Percentiles rank a stretch among this genome's conserved stretches.
Conservation (phyloP, 495 filamentous ascomycete species). For the Tuber borchii region DNA sequence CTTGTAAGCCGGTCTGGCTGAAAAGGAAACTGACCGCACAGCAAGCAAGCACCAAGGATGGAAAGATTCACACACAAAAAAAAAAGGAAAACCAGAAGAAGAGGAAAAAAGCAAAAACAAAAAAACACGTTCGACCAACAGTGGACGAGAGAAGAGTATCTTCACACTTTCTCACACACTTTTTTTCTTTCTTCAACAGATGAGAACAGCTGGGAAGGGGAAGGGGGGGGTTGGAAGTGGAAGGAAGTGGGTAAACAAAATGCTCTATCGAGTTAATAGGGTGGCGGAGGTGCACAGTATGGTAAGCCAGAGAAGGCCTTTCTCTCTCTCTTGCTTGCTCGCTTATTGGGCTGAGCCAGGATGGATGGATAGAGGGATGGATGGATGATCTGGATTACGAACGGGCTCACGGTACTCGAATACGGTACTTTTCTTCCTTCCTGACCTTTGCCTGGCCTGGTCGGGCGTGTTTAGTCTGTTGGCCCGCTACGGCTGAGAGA, state of each 20-base stretch:
- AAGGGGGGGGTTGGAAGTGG: background rate
- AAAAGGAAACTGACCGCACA: background rate
- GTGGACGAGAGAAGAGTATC: background rate
- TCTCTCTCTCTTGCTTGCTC: background rate
- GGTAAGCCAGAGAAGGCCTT: background rate
- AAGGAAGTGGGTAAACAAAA: conserved; percentile 4
- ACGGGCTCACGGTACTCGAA: background rate
- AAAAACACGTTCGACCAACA: background rate
- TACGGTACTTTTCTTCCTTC: background rate
- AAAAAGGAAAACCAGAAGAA: background rate
- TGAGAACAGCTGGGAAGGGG: background rate
- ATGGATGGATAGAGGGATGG: background rate
- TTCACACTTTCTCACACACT: background rate
- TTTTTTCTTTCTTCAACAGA: background rate
- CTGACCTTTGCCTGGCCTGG: background rate
- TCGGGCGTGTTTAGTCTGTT: background rate
- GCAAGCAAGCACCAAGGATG: background rate
- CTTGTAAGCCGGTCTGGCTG: background rate
- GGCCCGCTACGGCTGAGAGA: background rate
- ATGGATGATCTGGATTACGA: background rate
- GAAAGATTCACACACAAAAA: background rate
- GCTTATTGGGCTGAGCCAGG: background rate
- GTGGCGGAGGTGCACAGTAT: background rate
- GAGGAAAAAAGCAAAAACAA: background rate
- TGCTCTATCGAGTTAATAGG: background rate